Percentiles rank a stretch among this genome's conserved stretches.
phyloP scores from a whole-genome alignment of 345 rosid genomes.

The Citrus cavaleriei region DNA sequence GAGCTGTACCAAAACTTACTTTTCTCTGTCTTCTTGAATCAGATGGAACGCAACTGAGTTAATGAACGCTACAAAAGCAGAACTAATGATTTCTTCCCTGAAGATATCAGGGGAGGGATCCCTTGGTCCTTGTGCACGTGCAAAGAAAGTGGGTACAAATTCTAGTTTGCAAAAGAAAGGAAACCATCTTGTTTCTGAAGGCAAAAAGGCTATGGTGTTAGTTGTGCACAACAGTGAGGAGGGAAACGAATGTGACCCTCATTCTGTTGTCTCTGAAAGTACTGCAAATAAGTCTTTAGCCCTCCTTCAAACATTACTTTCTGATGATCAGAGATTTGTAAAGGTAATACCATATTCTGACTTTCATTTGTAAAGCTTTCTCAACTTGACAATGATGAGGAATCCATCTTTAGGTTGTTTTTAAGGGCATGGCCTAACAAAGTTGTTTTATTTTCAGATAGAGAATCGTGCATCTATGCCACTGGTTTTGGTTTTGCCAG shows the following conservation, averaged over 20 bases:
- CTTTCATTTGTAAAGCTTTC: slow-evolving; percentile 6
- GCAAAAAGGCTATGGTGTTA: slow-evolving; percentile 62
- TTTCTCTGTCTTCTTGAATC: slow-evolving; percentile 21
- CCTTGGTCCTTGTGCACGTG: slow-evolving; percentile 32
- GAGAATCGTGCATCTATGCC: slow-evolving; percentile 68
- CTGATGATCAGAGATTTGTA: slow-evolving; percentile 39
- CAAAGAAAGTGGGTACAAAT: slow-evolving; percentile 36
- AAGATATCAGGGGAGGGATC: slow-evolving; percentile 32
- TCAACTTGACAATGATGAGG: background rate
- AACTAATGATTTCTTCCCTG: slow-evolving; percentile 36
- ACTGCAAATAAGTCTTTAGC: slow-evolving; percentile 20
- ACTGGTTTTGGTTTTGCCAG: slow-evolving; percentile 52
- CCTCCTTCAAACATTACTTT: slow-evolving; percentile 36
- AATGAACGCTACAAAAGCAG: slow-evolving; percentile 31
- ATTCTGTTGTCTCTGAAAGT: slow-evolving; percentile 20
- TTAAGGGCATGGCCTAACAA: background rate
- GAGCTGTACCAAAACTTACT: slow-evolving; percentile 3
- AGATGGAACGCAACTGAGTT: slow-evolving; percentile 52
- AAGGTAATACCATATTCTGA: slow-evolving; percentile 41
- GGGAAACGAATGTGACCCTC: slow-evolving; percentile 20
- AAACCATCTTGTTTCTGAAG: slow-evolving; percentile 43
- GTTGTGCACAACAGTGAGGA: slow-evolving; percentile 33
- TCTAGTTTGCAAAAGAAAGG: slow-evolving; percentile 49
- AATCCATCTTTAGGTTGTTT: background rate
- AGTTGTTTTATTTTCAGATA: slow-evolving; percentile 36